These are phyloP conservation scores for Daldinia caldariorum DNA, from an alignment of 495 filamentous ascomycete species.

Conservation along the genomic window DNA sequence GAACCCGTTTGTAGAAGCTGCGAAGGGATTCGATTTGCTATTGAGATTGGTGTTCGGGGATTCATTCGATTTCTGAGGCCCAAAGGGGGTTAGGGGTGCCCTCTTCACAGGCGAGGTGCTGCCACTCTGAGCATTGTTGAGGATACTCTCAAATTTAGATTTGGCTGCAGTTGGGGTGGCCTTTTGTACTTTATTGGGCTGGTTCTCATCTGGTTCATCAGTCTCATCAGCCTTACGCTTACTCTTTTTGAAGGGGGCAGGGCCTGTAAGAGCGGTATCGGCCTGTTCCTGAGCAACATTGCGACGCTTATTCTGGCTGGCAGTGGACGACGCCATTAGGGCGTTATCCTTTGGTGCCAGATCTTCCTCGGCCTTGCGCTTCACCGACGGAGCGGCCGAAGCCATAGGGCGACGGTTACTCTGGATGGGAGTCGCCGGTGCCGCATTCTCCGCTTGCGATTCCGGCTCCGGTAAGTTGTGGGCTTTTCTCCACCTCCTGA, in stretches of 20 bases:
- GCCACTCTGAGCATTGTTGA: slow-evolving; percentile 48
- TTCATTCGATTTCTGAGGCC: slow-evolving; percentile 35
- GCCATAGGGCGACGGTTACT: slow-evolving; percentile 14
- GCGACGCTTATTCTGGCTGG: slow-evolving; percentile 58
- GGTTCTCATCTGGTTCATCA: slow-evolving; percentile 62
- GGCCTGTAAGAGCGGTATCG: slow-evolving; percentile 40
- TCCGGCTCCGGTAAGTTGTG: slow-evolving; percentile 54
- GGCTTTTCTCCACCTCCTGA: slow-evolving; percentile 60
- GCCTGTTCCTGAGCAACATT: slow-evolving; percentile 44
- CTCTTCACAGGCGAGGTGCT: slow-evolving; percentile 37
- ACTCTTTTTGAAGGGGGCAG: slow-evolving; percentile 51
- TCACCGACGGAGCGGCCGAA: slow-evolving; percentile 39
- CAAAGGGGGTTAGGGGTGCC: slow-evolving; percentile 32
- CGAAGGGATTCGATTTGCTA: slow-evolving; percentile 48
- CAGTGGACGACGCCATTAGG: slow-evolving; percentile 48
- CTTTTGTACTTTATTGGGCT: slow-evolving; percentile 68
- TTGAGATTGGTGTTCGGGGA: slow-evolving; percentile 30
- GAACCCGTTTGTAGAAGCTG: slow-evolving; percentile 24
- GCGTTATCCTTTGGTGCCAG: slow-evolving; percentile 48
- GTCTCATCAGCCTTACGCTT: slow-evolving; percentile 56
- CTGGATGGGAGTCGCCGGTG: slow-evolving; percentile 13
- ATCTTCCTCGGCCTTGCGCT: slow-evolving; percentile 61
- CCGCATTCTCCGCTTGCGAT: slow-evolving; percentile 47
- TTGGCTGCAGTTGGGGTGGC: slow-evolving; percentile 61
- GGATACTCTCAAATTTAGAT: slow-evolving; percentile 58